Evolutionary conservation across 208 protist genomes (phyloP), one percentile per base, ranked within the genome.

Genomic region (Wallacemonas sp.): DNA sequence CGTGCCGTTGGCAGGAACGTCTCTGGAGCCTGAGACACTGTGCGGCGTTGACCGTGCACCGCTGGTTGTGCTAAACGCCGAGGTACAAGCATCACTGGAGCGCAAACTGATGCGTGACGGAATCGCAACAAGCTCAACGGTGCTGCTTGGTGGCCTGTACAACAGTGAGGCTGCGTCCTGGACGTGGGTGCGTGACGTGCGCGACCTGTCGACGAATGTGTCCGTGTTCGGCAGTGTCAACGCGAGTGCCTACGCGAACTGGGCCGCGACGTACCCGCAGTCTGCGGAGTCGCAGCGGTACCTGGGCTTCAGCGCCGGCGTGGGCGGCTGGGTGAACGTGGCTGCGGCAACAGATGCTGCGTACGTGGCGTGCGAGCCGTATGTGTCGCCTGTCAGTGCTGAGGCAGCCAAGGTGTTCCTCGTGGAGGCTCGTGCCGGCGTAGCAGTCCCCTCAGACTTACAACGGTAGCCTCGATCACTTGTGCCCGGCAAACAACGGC

Each of bases 71-170:
- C 50, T 57, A 5, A 57, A 57, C 29, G 50, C 50, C 17, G 38
- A n/a, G 19, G 50, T 1, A n/a, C 50, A 57, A 32, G 50, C 50
- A 8, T 26, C 50, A 1, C 50, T 57, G 30, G 50, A 57, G 50
- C 6, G 30, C 5, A 34, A 57, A 32, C 50, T 57, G 1, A 57
- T 57, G 8, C 50, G 9, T n/a, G 50, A 57, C 24, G 50, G 29
- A 6, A 37, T 39, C 22, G 0, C 50, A 13, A 39, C 29, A 24
- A 39, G 32, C 50, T 5, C 50, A 8, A 39, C 36, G 6, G 50
- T 57, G 50, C 50, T 57, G 13, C 50, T 57, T 39, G 50, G 50
- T 39, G 50, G 50, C 19, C 30, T 57, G 13, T 57, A 41, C 50
- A 37, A 57, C 50, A 4, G 12, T 9, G 30, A 19, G 12, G 38